Conservation (phyloP, 495 filamentous ascomycete genomes). For the Podospora appendiculata region DNA sequence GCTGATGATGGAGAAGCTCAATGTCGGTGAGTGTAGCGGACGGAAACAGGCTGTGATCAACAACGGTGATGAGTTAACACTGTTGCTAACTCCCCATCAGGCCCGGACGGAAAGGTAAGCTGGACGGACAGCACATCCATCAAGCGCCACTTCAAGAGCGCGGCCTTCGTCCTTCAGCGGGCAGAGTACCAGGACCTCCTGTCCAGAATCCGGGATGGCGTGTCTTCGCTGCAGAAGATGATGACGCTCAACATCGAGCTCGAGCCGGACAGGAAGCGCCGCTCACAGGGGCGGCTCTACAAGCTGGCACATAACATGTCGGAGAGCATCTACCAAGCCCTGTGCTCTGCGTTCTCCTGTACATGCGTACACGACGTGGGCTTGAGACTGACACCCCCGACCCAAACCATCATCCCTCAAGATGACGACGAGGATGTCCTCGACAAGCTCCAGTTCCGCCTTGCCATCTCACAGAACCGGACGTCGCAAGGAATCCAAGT, state of each 20-base stretch:
- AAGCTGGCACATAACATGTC: slow-evolving; percentile 22
- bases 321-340: slow-evolving; percentile 23
- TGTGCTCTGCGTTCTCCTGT: slow-evolving; percentile 24
- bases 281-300: slow-evolving; percentile 16
- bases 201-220: slow-evolving; percentile 20
- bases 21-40: too few relatives aligned
- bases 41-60: slow-evolving; percentile 4
- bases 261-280: slow-evolving; percentile 12
- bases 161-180: slow-evolving; percentile 24
- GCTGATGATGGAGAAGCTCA: slow-evolving; percentile 14
- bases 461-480: not conserved
- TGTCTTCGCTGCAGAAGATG: slow-evolving; percentile 27
- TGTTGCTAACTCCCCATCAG: not conserved
- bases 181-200: slow-evolving; percentile 21
- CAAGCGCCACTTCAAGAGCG: slow-evolving; percentile 13
- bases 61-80: slow-evolving; percentile 3
- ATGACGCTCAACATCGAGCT: slow-evolving; percentile 23
- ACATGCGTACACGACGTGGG: slow-evolving; percentile 16
- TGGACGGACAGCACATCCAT: slow-evolving; percentile 1
- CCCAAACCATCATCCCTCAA: slow-evolving; percentile 13
- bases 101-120: not conserved
- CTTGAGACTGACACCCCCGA: slow-evolving; percentile 4
- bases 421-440: slow-evolving; percentile 12
- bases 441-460: not conserved
- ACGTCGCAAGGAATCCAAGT: not conserved